Conservation (phyloP, 1,139 yeast genomes). For the Kluyveromyces marxianus region DNA sequence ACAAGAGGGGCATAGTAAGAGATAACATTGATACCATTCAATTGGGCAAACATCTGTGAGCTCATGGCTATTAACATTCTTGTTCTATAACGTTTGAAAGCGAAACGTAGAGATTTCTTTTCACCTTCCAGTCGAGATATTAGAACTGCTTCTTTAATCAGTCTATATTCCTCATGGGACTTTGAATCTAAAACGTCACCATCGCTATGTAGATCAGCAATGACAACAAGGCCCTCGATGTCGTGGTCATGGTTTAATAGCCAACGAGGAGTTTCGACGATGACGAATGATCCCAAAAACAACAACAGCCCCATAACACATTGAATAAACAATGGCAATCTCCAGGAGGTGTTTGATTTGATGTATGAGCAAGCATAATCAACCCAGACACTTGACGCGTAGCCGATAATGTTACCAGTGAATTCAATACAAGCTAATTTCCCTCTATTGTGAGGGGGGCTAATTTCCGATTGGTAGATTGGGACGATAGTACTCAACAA, state of each 20-base stretch:
- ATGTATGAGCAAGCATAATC: slow-evolving; percentile 73
- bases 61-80: slow-evolving; percentile 86
- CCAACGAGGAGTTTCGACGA: slow-evolving; percentile 90
- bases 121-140: slow-evolving; percentile 75
- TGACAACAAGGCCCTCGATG: slow-evolving; percentile 76
- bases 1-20: slow-evolving; percentile 91
- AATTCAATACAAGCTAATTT: slow-evolving; percentile 86
- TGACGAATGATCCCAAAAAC: slow-evolving; percentile 63
- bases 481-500: slow-evolving; percentile 92
- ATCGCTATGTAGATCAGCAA: slow-evolving; percentile 71
- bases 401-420: slow-evolving; percentile 85
- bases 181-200: slow-evolving; percentile 46
- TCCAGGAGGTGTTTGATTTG: slow-evolving; percentile 56
- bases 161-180: slow-evolving; percentile 65
- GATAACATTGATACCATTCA: slow-evolving; percentile 88
- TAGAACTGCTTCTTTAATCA: slow-evolving; percentile 74
- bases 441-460: slow-evolving; percentile 86
- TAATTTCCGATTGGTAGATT: slow-evolving; percentile 83
- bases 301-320: slow-evolving; percentile 65
- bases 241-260: slow-evolving; percentile 80
- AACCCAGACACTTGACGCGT: slow-evolving; percentile 83
- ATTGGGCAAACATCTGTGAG: slow-evolving; percentile 85
- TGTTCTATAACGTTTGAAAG: slow-evolving; percentile 61
- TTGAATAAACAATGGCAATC: slow-evolving; percentile 72
- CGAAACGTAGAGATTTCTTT: slow-evolving; percentile 54